Percentiles rank a stretch among this genome's conserved stretches.
Evolutionary conservation across 768 basidiomycete genomes (phyloP).

Genomic region (Agaricus blazei): DNA sequence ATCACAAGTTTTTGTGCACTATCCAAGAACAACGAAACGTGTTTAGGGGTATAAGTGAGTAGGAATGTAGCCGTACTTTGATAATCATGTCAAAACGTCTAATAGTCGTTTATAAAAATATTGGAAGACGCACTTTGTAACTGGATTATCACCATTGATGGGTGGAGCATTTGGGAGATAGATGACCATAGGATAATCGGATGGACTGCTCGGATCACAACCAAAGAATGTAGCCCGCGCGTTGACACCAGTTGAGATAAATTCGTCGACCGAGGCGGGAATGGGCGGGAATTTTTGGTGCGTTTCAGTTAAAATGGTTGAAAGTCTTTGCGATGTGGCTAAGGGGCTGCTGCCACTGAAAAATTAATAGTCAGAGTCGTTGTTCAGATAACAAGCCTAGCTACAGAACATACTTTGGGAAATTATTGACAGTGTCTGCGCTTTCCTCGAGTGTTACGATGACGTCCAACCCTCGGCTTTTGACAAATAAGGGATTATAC

Average conservation of each 20-base stretch:
- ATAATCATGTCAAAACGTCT: neutral
- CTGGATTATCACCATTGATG: conserved; percentile 51
- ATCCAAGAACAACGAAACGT: conserved; percentile 53
- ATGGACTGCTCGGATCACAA: conserved; percentile 51
- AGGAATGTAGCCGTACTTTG: conserved; percentile 52
- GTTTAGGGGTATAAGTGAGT: conserved; percentile 52
- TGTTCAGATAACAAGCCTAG: neutral
- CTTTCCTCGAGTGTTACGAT: conserved; percentile 72
- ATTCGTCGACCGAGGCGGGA: conserved; percentile 44
- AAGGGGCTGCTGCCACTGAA: conserved; percentile 51
- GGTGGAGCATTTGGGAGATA: conserved; percentile 80
- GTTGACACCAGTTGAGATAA: conserved; percentile 58
- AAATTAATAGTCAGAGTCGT: neutral
- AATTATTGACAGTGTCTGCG: conserved; percentile 47
- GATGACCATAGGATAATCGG: conserved; percentile 63
- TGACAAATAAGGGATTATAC: conserved; percentile 65
- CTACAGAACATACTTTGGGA: conserved; percentile 54
- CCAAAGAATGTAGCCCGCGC: conserved; percentile 76
- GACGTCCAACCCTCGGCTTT: conserved; percentile 63
- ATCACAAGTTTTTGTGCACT: conserved; percentile 53
- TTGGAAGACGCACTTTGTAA: conserved; percentile 48
- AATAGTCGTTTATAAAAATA: neutral
- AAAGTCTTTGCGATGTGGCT: conserved; percentile 37
- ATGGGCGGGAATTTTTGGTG: conserved; percentile 65
- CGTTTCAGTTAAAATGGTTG: conserved; percentile 36